Evolutionary conservation across 108 stramenopile species (phyloP).

Genomic region (Pseudonitzschia multiseries): DNA sequence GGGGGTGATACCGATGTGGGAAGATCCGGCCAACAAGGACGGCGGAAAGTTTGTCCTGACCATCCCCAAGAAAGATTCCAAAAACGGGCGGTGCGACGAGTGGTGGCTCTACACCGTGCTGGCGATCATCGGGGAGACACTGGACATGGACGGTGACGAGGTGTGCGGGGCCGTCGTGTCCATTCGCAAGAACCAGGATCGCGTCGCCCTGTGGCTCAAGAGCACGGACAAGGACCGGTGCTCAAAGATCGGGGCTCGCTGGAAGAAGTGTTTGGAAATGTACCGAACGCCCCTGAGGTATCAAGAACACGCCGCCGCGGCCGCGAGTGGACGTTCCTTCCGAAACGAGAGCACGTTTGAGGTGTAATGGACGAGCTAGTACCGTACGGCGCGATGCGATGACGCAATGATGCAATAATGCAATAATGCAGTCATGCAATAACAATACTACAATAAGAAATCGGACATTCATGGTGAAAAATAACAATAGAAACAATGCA

Average conservation of each 20-base stretch:
- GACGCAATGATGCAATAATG: no score
- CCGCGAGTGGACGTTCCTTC: constrained; percentile 77
- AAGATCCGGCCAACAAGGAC: constrained; percentile 78
- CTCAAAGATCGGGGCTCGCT: constrained; percentile 69
- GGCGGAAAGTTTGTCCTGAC: constrained; percentile 90
- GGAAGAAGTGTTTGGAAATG: constrained; percentile 86
- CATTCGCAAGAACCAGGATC: constrained; percentile 80
- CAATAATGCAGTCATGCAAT: no score
- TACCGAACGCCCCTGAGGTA: constrained; percentile 71
- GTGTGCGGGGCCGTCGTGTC: constrained; percentile 88
- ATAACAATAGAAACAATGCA: no score
- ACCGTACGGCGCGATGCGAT: no score
- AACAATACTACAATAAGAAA: no score
- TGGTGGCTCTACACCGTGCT: constrained; percentile 86
- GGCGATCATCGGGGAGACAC: constrained; percentile 86
- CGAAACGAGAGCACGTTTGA: constrained; percentile 76
- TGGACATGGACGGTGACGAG: constrained; percentile 80
- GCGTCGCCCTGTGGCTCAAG: constrained; percentile 88
- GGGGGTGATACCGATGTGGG: constrained; percentile 93
- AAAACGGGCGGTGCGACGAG: constrained; percentile 61
- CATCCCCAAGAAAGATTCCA: constrained; percentile 71
- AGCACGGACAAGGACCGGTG: constrained; percentile 63
- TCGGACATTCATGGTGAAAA: background rate
- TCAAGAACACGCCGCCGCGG: constrained; percentile 85
- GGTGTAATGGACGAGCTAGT: constrained; percentile 44